Percentiles rank a stretch among this genome's conserved stretches.
Evolutionary conservation across 1,284 basidiomycete species (phyloP).

Genomic region (Marasmius tenuissimus): DNA sequence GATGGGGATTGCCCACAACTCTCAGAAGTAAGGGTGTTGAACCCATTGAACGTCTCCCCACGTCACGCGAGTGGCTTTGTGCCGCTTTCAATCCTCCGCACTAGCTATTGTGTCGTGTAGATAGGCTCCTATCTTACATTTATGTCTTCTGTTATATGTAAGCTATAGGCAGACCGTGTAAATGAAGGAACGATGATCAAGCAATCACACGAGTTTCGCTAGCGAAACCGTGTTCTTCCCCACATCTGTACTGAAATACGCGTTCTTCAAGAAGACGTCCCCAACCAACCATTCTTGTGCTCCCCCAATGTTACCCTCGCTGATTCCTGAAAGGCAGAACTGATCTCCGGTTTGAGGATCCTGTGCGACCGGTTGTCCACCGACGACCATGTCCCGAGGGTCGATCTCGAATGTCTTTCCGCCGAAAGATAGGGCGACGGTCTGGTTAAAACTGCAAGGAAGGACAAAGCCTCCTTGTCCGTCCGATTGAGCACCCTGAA

Average conservation of each 20-base stretch:
- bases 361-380: slow-evolving; percentile 40
- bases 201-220: slow-evolving; percentile 49
- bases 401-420: slow-evolving; percentile 64
- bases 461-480: slow-evolving; percentile 72
- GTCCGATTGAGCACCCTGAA: slow-evolving; percentile 62
- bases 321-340: slow-evolving; percentile 74
- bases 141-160: too few relatives aligned
- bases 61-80: too few relatives aligned
- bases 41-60: too few relatives aligned
- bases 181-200: background rate
- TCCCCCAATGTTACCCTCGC: slow-evolving; percentile 60
- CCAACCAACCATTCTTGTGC: slow-evolving; percentile 76
- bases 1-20: too few relatives aligned
- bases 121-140: too few relatives aligned
- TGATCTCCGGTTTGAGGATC: slow-evolving; percentile 55
- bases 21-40: too few relatives aligned
- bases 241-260: slow-evolving; percentile 75
- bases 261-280: slow-evolving; percentile 79
- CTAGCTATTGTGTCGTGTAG: too few relatives aligned
- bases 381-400: slow-evolving; percentile 68
- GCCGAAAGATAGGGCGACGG: slow-evolving; percentile 70
- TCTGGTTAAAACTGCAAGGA: slow-evolving; percentile 71
- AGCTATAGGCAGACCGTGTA: background rate
- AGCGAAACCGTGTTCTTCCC: slow-evolving; percentile 69
- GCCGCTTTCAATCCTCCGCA: too few relatives aligned